These are phyloP conservation scores for Coprinopsis strossmayeri DNA, from an alignment of 768 basidiomycete species.

Conservation along the genomic window DNA sequence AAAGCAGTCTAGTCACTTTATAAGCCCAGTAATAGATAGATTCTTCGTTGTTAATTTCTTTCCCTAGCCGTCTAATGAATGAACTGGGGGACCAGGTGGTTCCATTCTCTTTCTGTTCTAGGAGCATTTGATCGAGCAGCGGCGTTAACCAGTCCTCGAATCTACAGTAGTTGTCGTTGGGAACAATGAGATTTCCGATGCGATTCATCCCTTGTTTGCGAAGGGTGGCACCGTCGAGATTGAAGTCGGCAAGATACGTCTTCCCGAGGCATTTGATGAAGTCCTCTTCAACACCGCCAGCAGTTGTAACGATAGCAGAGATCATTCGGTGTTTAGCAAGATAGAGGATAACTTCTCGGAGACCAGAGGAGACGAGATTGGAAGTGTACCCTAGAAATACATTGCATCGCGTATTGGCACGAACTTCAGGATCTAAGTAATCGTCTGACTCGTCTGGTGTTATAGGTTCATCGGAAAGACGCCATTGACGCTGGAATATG, in stretches of 20 bases:
- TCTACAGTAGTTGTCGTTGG: conserved; percentile 98
- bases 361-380: conserved; percentile 95
- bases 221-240: conserved; percentile 83
- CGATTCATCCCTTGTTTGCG: conserved; percentile 91
- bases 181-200: conserved; percentile 92
- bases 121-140: conserved; percentile 84
- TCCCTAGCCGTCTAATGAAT: conserved; percentile 89
- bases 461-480: conserved; percentile 80
- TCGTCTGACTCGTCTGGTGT: conserved; percentile 66
- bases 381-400: conserved; percentile 98
- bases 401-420: conserved; percentile 69
- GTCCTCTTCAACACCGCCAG: conserved; percentile 98
- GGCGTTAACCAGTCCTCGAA: conserved; percentile 99
- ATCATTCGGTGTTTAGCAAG: conserved; percentile 93
- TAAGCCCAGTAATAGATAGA: conserved; percentile 99
- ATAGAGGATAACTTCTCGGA: conserved; percentile 87
- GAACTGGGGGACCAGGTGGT: conserved; percentile 88
- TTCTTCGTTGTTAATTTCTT: conserved; percentile 95
- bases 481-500: conserved; percentile 75
- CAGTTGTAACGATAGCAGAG: conserved; percentile 88
- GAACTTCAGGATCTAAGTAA: conserved; percentile 48
- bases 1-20: conserved; percentile 60
- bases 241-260: conserved; percentile 92
- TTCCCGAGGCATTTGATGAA: conserved; percentile 98
- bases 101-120: conserved; percentile 71